Evolutionary conservation across 2,329 filamentous ascomycete species (phyloP), one percentile per base, ranked within the genome.

Genomic region (Xylaria arbuscula): DNA sequence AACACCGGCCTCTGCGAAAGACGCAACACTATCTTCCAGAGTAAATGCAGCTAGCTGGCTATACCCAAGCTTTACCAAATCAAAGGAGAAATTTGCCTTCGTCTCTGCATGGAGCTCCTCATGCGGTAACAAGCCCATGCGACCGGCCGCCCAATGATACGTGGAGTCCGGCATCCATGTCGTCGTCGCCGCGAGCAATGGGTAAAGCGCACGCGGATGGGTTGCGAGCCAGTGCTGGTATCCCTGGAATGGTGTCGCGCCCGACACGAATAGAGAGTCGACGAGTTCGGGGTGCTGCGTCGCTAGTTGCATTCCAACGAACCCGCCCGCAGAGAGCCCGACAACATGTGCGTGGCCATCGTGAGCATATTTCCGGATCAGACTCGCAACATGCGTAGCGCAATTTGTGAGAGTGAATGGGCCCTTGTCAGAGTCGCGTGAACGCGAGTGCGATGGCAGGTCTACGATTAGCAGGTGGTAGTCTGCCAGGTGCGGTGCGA

Each of bases 311-410:
- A 80, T 71, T 38, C 74, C 73, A 1, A 81, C 66, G 63, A 77
- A 83, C 1, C 80, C 81, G 11, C 81, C 81, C 62, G 81, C 80
- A 1, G 81, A 84, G 24, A 83, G 53, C 2, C 81, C 81, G 38
- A 81, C 79, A 36, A 83, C 53, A 69, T 83, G 81, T 3, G 81
- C 82, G 2, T 71, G 71, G 6, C 77, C 74, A 60, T 75, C 72
- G 53, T 81, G 78, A 11, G 81, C 81, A 63, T 81, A 77, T 10
- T 79, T 80, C 62, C 74, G 76, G 62, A 83, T 81, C 60, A 83
- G 72, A 1, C 71, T 61, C 10, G 81, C 78, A 17, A 83, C 73
- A 15, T 74, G 75, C 34, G 78, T 74, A 48, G 80, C 78, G 22
- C 75, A 73, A 28, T 75, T 70, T 9, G 67, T 68, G 48, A 81